Base-by-base conservation (phyloP, 371 early-diverging fungal species). In the Saksenaea vasiformis region DNA sequence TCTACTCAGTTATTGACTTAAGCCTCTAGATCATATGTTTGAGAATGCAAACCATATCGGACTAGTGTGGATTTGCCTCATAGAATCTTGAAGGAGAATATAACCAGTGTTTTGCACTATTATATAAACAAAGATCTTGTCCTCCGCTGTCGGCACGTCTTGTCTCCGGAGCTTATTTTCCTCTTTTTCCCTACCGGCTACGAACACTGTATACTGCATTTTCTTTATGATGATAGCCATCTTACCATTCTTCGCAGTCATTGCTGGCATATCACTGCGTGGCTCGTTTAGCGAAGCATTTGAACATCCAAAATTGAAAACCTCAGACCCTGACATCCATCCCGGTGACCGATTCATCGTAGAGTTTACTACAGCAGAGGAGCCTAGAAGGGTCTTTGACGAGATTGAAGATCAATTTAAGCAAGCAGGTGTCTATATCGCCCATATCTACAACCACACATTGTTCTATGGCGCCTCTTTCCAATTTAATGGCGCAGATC, bases 381-480 rank as follows among this genome's bases (percentile, higher is more conserved):
- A 61, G 13, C 61, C 65, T 11, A 34, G 63, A 5, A 28, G 56
- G 7, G 68, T 75, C 9, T 35, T 70, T 27, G 47, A 73, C 54
- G 58, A 66, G 11, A 17, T 75, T 35, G 53, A 66, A n/a, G 54
- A 64, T 9, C 51, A 77, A 31, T 65, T 68, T 38, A 62, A 68
- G 8, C 55, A 67, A 17, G 65, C 66, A 13, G 59, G 66, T n/a
- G 39, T 82, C 11, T 28, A 60, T 13, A 28, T 82, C 34, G 61
- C 62, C 19, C 63, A 72, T 47, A 55, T 47, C 11, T 76, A 65
- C 51, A 62, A 71, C n/a, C 79, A 79, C 17, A 60, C 58, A n/a
- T 57, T 82, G 14, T 75, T 82, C 56, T 62, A 63, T 19, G 82
- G 75, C 56, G 37, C 73, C 14, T 72, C 82, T 1, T 58, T 82